phyloP scores from a whole-genome alignment of 75 land plant genomes.

The Cryptomeria japonica region DNA sequence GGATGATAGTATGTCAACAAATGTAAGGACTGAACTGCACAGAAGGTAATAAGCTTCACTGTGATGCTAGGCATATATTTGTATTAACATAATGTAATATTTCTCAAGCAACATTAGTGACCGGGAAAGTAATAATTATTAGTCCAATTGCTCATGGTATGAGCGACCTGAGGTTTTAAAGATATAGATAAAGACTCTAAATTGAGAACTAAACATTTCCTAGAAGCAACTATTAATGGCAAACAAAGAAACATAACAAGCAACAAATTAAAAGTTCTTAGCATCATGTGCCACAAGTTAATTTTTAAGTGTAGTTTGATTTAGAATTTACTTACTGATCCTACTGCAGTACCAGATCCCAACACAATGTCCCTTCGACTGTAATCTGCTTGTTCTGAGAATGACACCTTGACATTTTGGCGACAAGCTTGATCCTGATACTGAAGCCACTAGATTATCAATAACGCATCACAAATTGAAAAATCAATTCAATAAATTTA shows the following conservation, averaged over 20 bases:
- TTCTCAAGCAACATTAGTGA: background rate
- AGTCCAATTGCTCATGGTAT: background rate
- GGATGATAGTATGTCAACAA: background rate
- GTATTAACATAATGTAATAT: background rate
- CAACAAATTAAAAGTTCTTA: background rate
- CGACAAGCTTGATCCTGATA: background rate
- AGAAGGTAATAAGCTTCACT: background rate
- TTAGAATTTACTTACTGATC: background rate
- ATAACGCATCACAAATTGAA: background rate
- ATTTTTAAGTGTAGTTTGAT: background rate
- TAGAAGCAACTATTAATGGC: background rate
- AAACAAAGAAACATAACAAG: background rate
- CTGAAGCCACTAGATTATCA: background rate
- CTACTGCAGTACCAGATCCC: constrained; percentile 3
- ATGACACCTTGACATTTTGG: background rate
- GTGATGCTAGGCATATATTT: background rate
- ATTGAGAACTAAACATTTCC: background rate
- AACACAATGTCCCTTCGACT: constrained; percentile 6
- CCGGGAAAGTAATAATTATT: background rate
- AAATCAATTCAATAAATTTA: background rate
- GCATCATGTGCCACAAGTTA: background rate
- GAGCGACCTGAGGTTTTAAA: background rate
- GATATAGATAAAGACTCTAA: background rate
- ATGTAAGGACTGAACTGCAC: background rate
- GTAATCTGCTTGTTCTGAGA: background rate